Conservation (phyloP, 139 green algal genomes). For the Tetratostichococcus sp. region DNA sequence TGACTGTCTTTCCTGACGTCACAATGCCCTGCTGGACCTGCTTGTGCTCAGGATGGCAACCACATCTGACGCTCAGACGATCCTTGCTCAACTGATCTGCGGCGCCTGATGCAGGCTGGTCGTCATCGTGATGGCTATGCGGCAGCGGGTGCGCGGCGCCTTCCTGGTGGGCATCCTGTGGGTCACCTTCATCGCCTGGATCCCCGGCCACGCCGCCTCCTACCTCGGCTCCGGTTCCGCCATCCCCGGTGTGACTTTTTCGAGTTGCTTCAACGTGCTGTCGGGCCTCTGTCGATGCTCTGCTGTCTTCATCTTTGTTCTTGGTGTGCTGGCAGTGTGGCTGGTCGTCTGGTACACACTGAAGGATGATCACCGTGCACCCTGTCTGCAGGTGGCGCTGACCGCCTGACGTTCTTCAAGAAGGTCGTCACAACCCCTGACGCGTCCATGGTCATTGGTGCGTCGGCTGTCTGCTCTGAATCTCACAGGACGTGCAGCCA, state of each 20-base stretch:
- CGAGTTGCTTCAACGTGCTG: too few relatives aligned
- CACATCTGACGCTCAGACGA: too few relatives aligned
- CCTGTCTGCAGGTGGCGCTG: conserved; percentile 25
- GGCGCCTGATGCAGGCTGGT: conserved; percentile 28
- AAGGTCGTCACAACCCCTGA: conserved; percentile 49
- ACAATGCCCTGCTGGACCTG: too few relatives aligned
- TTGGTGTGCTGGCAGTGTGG: too few relatives aligned
- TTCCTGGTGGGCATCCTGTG: conserved; percentile 77
- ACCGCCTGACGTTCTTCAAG: conserved; percentile 55
- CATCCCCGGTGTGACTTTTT: conserved; percentile 25
- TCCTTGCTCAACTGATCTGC: too few relatives aligned
- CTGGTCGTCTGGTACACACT: too few relatives aligned
- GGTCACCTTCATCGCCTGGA: conserved; percentile 82
- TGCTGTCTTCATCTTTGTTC: too few relatives aligned
- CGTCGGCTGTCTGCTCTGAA: too few relatives aligned
- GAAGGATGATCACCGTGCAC: too few relatives aligned
- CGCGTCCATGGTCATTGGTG: conserved; percentile 25
- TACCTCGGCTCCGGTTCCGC: conserved; percentile 49
- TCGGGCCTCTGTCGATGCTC: not conserved
- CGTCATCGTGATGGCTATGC: conserved; percentile 62
- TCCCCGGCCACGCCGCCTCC: conserved; percentile 53
- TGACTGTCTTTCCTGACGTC: too few relatives aligned
- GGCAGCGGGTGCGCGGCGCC: conserved; percentile 25
- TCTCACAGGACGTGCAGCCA: too few relatives aligned
- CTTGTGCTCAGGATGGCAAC: too few relatives aligned